Evolutionary conservation across 345 rosid species (phyloP), one percentile per base, ranked within the genome.

Genomic region (Lumnitzera racemosa): DNA sequence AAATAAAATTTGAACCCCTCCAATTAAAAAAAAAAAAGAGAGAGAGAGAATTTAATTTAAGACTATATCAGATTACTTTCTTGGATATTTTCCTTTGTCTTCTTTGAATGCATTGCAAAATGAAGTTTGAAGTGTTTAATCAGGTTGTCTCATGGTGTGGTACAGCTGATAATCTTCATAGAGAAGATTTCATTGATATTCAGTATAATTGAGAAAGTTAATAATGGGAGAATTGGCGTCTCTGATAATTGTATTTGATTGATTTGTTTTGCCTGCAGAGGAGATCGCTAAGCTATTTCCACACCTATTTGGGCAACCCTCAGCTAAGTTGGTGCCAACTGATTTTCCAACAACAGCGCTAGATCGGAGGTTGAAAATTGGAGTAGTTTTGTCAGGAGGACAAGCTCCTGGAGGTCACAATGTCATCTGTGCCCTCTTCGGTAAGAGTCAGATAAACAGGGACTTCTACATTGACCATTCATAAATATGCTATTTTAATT

Each of bases 361-460:
- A 0, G 78, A 56, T 56, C 76, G 67, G 75, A 84, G 81, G 70
- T 57, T 90, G 71, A 94, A 88, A 83, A 88, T 94, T 13, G 99
- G 97, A 36, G 95, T 90, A 54, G 99, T 94, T 59, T 67, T 94
- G 58, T 94, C 99, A 0, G 99, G 99, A 46, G 99, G 99, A 43
- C 99, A 95, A 70, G 97, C 99, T 13, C 99, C 97, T 11, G 99
- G 99, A 57, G 99, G 99, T 11, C 97, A 90, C 84, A 95, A 95
- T 79, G 99, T 95, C 50, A 90, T 95, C 16, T 87, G 82, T 49
- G 97, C 96, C 61, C 65, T 95, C 55, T 95, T 73, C 47, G 99
- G 99, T 95, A 64, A 76, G 87, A 24, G 52, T 63, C 62, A 67
- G 43, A 36, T 27, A 27, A 27, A 5, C 31, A 27, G 5, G 31